These are phyloP conservation scores for Cadophora gregata DNA, from an alignment of 2,329 filamentous ascomycete species.

Conservation along the genomic window DNA sequence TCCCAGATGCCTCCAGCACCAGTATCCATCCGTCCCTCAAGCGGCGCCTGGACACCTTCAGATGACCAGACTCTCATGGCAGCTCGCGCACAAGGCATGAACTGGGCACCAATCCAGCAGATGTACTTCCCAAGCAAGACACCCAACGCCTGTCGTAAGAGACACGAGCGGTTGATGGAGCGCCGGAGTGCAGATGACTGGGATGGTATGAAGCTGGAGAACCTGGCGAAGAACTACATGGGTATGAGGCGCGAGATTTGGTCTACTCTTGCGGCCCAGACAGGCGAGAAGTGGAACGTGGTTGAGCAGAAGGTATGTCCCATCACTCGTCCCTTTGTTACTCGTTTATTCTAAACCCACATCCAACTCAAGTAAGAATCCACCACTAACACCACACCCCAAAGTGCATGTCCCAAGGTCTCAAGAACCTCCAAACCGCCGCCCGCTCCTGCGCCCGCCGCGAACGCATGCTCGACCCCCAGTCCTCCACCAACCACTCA, in stretches of 20 bases:
- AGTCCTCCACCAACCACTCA: conserved; percentile 16
- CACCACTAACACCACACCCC: background rate
- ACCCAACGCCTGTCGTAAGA: conserved; percentile 77
- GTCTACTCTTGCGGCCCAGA: conserved; percentile 71
- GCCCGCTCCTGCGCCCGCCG: conserved; percentile 70
- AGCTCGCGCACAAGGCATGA: conserved; percentile 76
- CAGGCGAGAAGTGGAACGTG: conserved; percentile 84
- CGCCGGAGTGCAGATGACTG: conserved; percentile 66
- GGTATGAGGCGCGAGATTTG: conserved; percentile 81
- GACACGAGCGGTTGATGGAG: conserved; percentile 84
- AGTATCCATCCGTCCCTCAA: conserved; percentile 55
- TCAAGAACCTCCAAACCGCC: conserved; percentile 79
- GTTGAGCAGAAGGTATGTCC: conserved; percentile 64
- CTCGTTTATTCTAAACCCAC: conserved; percentile 6
- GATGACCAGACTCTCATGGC: conserved; percentile 77
- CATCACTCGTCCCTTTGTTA: background rate
- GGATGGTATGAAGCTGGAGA: conserved; percentile 77
- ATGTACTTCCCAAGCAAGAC: conserved; percentile 80
- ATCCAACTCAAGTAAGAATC: conserved; percentile 26
- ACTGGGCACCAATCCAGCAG: conserved; percentile 82
- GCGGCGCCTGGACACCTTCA: conserved; percentile 72
- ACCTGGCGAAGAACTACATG: conserved; percentile 80
- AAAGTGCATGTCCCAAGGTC: conserved; percentile 82
- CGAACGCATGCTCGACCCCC: conserved; percentile 59
- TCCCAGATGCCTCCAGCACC: conserved; percentile 22